phyloP scores from a whole-genome alignment of 257 asterid genomes.

The Solanum sejunctum region DNA sequence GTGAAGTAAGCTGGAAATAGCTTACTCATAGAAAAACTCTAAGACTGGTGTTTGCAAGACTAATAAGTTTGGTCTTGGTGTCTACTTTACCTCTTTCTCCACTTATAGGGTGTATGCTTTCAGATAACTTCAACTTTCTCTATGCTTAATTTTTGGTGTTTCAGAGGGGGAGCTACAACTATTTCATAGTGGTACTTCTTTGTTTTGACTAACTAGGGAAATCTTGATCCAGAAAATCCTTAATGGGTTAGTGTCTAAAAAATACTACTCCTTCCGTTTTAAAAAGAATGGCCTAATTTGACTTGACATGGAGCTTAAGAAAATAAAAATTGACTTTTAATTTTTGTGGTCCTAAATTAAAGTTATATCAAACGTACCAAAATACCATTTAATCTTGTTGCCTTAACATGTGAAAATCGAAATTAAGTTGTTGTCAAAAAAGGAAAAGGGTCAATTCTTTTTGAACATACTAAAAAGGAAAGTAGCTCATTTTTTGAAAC shows the following conservation, averaged over 20 bases:
- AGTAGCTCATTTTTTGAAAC: too few relatives aligned
- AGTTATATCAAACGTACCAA: too few relatives aligned
- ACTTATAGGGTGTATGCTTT: background rate
- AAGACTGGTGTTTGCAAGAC: background rate
- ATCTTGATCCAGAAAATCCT: background rate
- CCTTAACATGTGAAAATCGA: too few relatives aligned
- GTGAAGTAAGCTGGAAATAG: background rate
- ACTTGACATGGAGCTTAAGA: too few relatives aligned
- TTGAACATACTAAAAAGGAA: too few relatives aligned
- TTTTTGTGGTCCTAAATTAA: too few relatives aligned
- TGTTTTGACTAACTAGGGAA: background rate
- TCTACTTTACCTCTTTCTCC: background rate
- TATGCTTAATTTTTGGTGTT: background rate
- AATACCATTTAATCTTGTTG: too few relatives aligned
- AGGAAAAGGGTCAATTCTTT: too few relatives aligned
- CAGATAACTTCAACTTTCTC: background rate
- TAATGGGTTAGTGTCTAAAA: background rate
- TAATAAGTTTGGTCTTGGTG: background rate
- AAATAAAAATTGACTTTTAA: too few relatives aligned
- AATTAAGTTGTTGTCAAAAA: too few relatives aligned
- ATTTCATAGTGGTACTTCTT: background rate
- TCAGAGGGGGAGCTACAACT: background rate
- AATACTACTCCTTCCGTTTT: background rate
- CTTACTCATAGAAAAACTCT: background rate
- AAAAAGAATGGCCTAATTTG: too few relatives aligned